These are phyloP conservation scores for Inga laurina DNA, from an alignment of 306 rosid genomes.

Conservation along the genomic window DNA sequence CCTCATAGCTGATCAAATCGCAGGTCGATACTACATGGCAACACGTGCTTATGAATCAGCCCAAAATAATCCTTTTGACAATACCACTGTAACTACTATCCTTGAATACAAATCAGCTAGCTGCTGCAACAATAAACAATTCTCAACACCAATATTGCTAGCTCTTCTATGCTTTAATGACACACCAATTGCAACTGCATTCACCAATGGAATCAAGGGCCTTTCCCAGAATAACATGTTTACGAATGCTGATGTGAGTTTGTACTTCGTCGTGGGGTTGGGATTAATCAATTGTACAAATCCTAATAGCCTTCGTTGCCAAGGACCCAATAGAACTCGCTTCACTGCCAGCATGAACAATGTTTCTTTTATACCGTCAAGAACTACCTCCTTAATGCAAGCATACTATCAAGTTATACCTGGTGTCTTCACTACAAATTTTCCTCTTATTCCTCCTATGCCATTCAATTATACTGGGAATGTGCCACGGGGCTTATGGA, in stretches of 20 bases:
- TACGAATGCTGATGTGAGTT: neutral
- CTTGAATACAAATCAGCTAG: constrained; percentile 16
- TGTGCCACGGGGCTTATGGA: constrained; percentile 13
- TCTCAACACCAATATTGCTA: neutral
- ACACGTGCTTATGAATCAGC: constrained; percentile 6
- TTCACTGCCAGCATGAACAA: constrained; percentile 11
- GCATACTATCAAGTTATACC: neutral
- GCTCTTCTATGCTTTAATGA: neutral
- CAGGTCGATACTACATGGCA: constrained; percentile 5
- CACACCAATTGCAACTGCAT: neutral
- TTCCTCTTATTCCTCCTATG: constrained; percentile 1
- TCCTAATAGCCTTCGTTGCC: constrained; percentile 60
- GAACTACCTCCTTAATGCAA: constrained; percentile 21
- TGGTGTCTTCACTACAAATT: constrained; percentile 1
- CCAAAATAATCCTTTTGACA: neutral
- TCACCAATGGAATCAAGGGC: neutral
- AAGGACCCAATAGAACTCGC: constrained; percentile 65
- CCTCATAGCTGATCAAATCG: constrained; percentile 51
- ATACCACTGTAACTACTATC: constrained; percentile 5
- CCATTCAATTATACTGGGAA: constrained; percentile 14
- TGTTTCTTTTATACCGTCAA: constrained; percentile 45
- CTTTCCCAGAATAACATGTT: neutral
- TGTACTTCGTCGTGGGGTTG: neutral
- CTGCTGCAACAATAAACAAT: neutral
- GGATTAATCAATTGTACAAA: constrained; percentile 17